Evolutionary conservation across 148 eudicot species (phyloP), one percentile per base, ranked within the genome.

Genomic region (Spergularia bocconei): DNA sequence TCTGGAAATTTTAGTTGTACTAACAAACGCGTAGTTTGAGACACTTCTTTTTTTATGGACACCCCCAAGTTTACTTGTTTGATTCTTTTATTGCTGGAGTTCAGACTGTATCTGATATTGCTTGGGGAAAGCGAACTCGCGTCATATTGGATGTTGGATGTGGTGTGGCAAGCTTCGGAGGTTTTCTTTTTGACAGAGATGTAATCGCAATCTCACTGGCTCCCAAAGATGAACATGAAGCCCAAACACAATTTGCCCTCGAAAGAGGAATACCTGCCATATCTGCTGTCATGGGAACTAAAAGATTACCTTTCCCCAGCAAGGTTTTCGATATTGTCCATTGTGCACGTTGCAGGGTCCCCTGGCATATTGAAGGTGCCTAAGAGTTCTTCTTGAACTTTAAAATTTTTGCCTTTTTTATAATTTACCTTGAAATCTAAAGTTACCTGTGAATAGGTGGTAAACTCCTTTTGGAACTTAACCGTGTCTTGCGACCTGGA

Each of bases 101-200:
- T 39, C 85, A 87, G 93, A 75, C 88, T 41, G 73, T 87, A 84
- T 84, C 89, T 68, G 77, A 81, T n/a, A 84, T 89, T 74, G 81
- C 83, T 64, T 89, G 89, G 93, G 93, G 93, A 6, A 87, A 87
- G 79, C 81, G 72, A 66, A 86, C 71, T 61, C 84, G 93, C 50
- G 89, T 87, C 44, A 72, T 90, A 62, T 80, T 90, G 78, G 93
- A 90, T 80, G 88, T 91, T 73, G 96, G 96, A 61, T 88, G 96
- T 59, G 96, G 96, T 21, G 96, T 91, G 60, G 96, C 96, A 61
- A 91, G 96, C 81, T 91, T 91, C 64, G 96, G 96, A 44, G 96
- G 96, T 66, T 88, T 64, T 78, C 87, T 91, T 62, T 91, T 88
- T 76, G 96, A 91, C 57, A 84, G 84, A 77, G 88, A 91, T 67